Evolutionary conservation across 768 basidiomycete genomes (phyloP).

Genomic region (Pleurotus citrinopileatus): DNA sequence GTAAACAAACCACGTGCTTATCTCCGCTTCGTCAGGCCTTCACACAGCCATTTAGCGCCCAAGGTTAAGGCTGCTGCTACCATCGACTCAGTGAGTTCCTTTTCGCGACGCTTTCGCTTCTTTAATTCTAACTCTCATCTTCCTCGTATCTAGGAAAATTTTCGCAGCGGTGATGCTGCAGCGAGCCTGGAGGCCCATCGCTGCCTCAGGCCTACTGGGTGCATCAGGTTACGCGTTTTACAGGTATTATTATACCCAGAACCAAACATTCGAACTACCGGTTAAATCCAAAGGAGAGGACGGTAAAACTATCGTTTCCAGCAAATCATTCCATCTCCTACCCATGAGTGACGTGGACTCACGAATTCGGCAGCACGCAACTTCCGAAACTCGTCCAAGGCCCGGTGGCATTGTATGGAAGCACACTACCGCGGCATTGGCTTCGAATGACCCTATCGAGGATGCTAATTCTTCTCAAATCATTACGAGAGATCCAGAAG

Average conservation of each 20-base stretch:
- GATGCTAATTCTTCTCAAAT: slow-evolving; percentile 78
- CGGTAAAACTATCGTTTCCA: slow-evolving; percentile 57
- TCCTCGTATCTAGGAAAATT: background rate
- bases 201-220: slow-evolving; percentile 49
- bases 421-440: slow-evolving; percentile 73
- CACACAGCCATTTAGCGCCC: too few relatives aligned
- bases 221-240: slow-evolving; percentile 61
- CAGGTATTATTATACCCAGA: slow-evolving; percentile 32
- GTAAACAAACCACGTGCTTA: slow-evolving; percentile 11
- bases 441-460: slow-evolving; percentile 90
- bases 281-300: slow-evolving; percentile 54
- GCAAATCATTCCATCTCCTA: slow-evolving; percentile 52
- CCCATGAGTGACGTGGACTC: slow-evolving; percentile 53
- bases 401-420: slow-evolving; percentile 66
- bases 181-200: slow-evolving; percentile 66
- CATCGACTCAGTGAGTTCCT: background rate
- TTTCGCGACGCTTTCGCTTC: background rate
- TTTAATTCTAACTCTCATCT: background rate
- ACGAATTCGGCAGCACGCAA: slow-evolving; percentile 55
- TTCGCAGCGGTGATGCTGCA: slow-evolving; percentile 48
- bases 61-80: too few relatives aligned
- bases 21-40: background rate
- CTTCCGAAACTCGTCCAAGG: slow-evolving; percentile 39
- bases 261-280: slow-evolving; percentile 57
- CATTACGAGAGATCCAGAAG: slow-evolving; percentile 59